Evolutionary conservation across 2,329 filamentous ascomycete genomes (phyloP), one percentile per base, ranked within the genome.

Genomic region (Bipolaris sorokiniana): DNA sequence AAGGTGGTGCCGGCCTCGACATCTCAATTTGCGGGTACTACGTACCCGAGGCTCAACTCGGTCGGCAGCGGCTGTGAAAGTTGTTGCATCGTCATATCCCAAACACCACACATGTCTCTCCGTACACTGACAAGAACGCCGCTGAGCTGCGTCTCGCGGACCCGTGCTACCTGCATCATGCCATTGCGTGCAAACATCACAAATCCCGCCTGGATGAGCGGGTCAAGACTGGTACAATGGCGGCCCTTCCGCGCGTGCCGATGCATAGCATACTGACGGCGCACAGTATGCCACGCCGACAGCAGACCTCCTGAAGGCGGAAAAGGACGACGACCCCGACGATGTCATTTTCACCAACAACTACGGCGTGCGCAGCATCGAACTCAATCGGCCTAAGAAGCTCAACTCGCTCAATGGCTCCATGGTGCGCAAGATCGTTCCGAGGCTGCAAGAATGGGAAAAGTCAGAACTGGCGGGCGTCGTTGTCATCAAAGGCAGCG

Each of bases 381-480:
- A 97, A 80, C 90, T 99, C 67, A 99, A 99, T 82, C 88, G 95
- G 57, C 95, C 94, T 5, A 84, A 86, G 73, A 97, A 97, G 81
- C 85, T 92, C 76, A 98, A 99, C 79, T 90, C 94, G 23, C 86
- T 99, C 66, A 93, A 96, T 77, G 90, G 84, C 50, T 97, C 93
- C 56, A 99, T 99, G 96, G 90, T 90, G 62, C 87, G 91, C 70
- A 98, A 99, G 81, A 98, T 99, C 68, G 82, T 92, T 45, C 93
- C 94, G 20, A 86, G 95, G 55, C 78, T 99, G 72, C 83, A 91
- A 72, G 94, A 98, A 82, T 99, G 93, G 93, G 87, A 91, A 71
- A 95, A 96, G 79, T 98, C 94, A 26, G 89, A 97, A 73, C 83
- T 99, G 80, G 93, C 95, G 54, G 97, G 96, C 76, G 87, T 98